Percentiles rank a stretch among this genome's conserved stretches.
Conservation (phyloP, 2,329 filamentous ascomycete genomes). For the Pyricularia pennisetigena region DNA sequence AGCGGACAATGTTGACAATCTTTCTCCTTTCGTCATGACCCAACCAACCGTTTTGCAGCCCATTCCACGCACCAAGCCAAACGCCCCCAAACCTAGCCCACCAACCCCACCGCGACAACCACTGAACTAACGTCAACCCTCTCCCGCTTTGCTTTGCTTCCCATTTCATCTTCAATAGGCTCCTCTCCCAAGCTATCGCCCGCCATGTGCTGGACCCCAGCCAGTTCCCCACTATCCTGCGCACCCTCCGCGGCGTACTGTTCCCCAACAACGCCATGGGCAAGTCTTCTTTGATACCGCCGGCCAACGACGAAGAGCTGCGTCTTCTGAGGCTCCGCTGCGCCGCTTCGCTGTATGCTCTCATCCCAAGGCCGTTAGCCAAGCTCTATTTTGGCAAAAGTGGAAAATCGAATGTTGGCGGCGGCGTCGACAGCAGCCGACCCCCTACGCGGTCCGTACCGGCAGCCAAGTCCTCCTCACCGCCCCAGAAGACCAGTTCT, state of each 20-base stretch:
- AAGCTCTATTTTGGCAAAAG: constrained; percentile 37
- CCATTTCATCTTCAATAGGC: constrained; percentile 26
- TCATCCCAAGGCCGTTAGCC: constrained; percentile 36
- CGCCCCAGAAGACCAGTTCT: neutral
- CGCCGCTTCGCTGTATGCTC: constrained; percentile 46
- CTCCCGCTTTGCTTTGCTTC: neutral
- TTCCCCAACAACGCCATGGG: constrained; percentile 80
- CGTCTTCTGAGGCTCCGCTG: constrained; percentile 55
- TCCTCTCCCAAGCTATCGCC: constrained; percentile 47
- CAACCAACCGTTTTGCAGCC: neutral
- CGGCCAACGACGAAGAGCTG: constrained; percentile 48
- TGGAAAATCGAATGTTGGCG: neutral
- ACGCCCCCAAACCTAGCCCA: neutral
- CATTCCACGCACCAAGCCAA: neutral
- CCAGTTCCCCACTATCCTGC: constrained; percentile 56
- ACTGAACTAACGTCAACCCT: neutral
- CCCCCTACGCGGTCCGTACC: constrained; percentile 4
- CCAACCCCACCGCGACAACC: neutral
- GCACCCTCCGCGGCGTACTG: constrained; percentile 63
- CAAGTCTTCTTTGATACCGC: constrained; percentile 49
- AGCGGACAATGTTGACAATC: neutral
- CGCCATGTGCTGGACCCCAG: constrained; percentile 51
- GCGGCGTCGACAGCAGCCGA: neutral
- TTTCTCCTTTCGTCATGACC: neutral
- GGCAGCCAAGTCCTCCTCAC: neutral